Evolutionary conservation across 106 monocot species (phyloP).

Genomic region (Allium fistulosum): DNA sequence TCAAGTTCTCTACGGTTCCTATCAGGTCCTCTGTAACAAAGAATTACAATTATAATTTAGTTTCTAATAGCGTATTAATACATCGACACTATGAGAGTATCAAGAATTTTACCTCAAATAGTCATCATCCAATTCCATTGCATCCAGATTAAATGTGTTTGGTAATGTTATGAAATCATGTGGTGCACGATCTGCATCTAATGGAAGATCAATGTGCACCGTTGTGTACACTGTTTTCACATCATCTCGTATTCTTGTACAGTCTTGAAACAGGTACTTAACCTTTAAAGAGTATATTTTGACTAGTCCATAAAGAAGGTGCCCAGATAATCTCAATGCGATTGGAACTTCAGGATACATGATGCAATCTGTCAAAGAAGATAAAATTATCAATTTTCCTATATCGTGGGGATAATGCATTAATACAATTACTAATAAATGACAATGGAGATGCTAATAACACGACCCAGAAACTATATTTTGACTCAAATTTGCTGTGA

Average conservation of each 20-base stretch:
- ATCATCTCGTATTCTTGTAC: slow-evolving; percentile 36
- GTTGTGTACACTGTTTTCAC: slow-evolving; percentile 39
- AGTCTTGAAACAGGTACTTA: slow-evolving; percentile 70
- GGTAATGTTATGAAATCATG: slow-evolving; percentile 74
- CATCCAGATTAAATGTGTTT: slow-evolving; percentile 67
- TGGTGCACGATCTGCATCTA: slow-evolving; percentile 48
- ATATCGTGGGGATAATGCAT: too few relatives aligned
- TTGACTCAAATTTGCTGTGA: too few relatives aligned
- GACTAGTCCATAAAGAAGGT: slow-evolving; percentile 76
- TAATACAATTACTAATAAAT: too few relatives aligned
- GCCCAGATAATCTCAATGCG: slow-evolving; percentile 81
- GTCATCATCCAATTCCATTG: slow-evolving; percentile 49
- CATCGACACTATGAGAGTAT: neutral
- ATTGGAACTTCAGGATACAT: slow-evolving; percentile 84
- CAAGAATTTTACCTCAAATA: slow-evolving; percentile 27
- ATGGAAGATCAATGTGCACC: slow-evolving; percentile 46
- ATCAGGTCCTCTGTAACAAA: slow-evolving; percentile 38
- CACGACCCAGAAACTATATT: too few relatives aligned
- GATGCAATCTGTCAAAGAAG: slow-evolving; percentile 18
- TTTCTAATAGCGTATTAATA: neutral
- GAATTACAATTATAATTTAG: neutral
- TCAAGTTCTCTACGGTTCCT: slow-evolving; percentile 40
- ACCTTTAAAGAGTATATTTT: slow-evolving; percentile 90
- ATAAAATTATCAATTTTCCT: too few relatives aligned
- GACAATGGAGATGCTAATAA: too few relatives aligned